phyloP scores from a whole-genome alignment of 2,329 filamentous ascomycete genomes.

The Pseudogymnoascus destructans region DNA sequence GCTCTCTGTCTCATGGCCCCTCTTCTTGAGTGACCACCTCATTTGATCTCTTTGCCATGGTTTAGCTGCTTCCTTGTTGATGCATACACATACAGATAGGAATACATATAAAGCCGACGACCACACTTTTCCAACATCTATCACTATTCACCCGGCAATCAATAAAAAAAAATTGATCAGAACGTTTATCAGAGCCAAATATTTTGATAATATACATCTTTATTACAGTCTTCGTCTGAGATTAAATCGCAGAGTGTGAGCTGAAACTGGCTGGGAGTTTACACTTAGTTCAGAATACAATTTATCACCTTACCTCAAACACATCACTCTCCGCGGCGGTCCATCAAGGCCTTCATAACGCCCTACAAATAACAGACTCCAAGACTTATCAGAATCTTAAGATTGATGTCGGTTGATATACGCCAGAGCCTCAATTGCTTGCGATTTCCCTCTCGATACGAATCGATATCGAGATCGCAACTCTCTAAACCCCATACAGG shows the following conservation, averaged over 20 bases:
- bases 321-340: background rate
- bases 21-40: background rate
- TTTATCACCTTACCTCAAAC: background rate
- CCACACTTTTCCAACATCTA: background rate
- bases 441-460: constrained; percentile 41
- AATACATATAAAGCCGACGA: background rate
- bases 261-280: background rate
- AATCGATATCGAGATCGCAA: constrained; percentile 42
- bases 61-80: too few species aligned
- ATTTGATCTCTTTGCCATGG: too few species aligned
- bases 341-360: background rate
- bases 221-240: background rate
- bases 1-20: background rate
- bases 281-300: background rate
- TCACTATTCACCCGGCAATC: background rate
- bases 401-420: constrained; percentile 47
- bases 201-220: background rate
- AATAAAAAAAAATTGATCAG: too few species aligned
- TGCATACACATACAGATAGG: background rate
- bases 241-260: background rate
- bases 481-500: constrained; percentile 43
- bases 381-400: constrained; percentile 13
- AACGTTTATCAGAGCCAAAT: background rate
- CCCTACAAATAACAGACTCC: background rate
- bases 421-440: constrained; percentile 39